Base-by-base conservation (phyloP, 148 eudicot genomes). In the Vaccinium macrocarpon region DNA sequence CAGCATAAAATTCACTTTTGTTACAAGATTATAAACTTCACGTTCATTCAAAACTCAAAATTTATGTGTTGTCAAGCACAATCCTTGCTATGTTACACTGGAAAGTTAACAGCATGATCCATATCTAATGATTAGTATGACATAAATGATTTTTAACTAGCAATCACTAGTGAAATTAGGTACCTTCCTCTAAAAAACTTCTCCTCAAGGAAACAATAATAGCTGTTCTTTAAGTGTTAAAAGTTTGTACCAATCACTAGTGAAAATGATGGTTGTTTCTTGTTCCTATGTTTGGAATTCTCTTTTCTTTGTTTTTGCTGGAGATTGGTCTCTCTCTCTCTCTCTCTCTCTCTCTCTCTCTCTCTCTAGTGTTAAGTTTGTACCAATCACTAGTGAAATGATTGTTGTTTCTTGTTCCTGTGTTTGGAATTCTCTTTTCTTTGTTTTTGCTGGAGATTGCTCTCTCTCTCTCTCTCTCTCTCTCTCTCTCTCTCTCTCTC, bases 171-270 rank as follows among this genome's bases (percentile, higher is more conserved):
- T 62, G 75, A 75, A 75, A 50, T 57, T 15, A 80, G 14, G 25
- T 38, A 9, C 74, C 50, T 73, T 64, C 80, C 82, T 68, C 19
- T 81, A 78, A 56, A 29, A 16, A n/a, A 52, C 64, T 71, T 42
- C 78, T 38, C 52, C 6, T 42, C 46, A 42, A 42, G 46, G 46
- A 42, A 42, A 42, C 46, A 42, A 42, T 4, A 42, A 42, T 42
- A 42, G 46, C 46, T 5, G 46, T 42, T 42, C 46, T 5, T 4
- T 4, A n/a, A 35, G 38, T 35, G 38, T 35, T 35, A 2, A 35
- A n/a, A n/a, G 38, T 35, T 35, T 35, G 38, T 35, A 35, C 38
- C 38, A 1, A 1, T 32, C 32, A 29, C 53, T 42, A 38, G 3
- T 76, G 12, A 11, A 46, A 21, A 1, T 29, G 2, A n/a, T n/a